Base-by-base conservation (phyloP, 2,329 filamentous ascomycete genomes). In the Mollisiaceae sp. region DNA sequence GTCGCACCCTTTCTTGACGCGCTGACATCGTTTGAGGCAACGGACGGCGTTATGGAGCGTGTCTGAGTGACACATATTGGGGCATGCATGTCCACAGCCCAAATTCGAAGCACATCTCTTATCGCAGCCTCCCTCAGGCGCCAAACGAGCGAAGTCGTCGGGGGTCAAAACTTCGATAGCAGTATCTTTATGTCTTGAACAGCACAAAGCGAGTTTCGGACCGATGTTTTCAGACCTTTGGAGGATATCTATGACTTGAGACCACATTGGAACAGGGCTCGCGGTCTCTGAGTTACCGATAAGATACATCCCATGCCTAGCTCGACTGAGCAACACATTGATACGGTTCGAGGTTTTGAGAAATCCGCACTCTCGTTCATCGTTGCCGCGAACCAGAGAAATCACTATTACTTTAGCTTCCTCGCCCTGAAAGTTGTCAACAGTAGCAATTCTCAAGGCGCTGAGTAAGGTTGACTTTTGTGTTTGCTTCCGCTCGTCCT, bases 361-460 rank as follows among this genome's bases (percentile, higher is more conserved):
- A 65, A 93, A 93, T 0, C 91, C 91, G 52, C 83, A 83, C 5
- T 82, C 84, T 14, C 77, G 78, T 12, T 83, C 70, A 0, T 75
- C 64, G 70, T 93, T 94, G 77, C 89, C 91, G 35, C 91, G 83
- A 0, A 92, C 89, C 0, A 93, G 78, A 0, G 88, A 91, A 0
- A 93, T 80, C 1, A 93, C 78, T 1, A 94, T 81, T 4, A 93
- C 79, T 63, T 91, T 89, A 1, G 88, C 89, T 70, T 94, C 90
- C 73, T 94, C 90, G 0, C 91, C 91, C 70, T 93, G 89, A 62
- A 92, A 93, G 67, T 92, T 93, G 75, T 91, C 89, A 0, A 92
- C 83, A 0, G 89, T 92, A 0, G 89, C 87, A 0, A 64, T 60
- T 27, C 62, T 55, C 39, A 69, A 45, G 27, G 65, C 45, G 50